These are phyloP conservation scores for Berkeleyomyces rouxiae DNA, from an alignment of 2,329 filamentous ascomycete genomes.

Conservation along the genomic window DNA sequence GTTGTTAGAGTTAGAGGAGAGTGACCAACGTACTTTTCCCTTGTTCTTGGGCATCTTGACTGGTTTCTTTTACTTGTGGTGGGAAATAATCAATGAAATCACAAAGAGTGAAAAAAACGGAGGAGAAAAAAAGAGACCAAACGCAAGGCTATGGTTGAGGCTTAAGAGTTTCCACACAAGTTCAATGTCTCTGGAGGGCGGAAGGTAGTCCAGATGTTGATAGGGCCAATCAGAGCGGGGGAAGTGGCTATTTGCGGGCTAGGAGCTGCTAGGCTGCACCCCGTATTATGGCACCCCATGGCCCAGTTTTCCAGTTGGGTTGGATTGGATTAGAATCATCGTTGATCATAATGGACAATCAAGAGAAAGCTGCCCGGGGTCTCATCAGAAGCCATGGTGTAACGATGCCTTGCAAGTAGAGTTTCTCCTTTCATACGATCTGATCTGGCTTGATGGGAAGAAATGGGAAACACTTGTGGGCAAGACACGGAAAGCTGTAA, in stretches of 20 bases:
- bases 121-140: background rate
- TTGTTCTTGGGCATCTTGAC: constrained; percentile 92
- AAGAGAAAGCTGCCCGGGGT: background rate
- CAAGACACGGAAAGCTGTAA: background rate
- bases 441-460: background rate
- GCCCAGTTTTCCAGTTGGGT: background rate
- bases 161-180: constrained; percentile 5
- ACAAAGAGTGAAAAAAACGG: background rate
- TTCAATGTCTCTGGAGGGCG: background rate
- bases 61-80: background rate
- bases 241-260: background rate
- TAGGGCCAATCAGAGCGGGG: background rate
- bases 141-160: background rate
- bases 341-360: background rate
- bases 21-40: constrained; percentile 61
- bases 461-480: too few relatives aligned
- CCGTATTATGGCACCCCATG: background rate
- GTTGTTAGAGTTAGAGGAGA: background rate
- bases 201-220: background rate
- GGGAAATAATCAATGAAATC: background rate
- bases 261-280: background rate
- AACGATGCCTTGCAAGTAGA: background rate
- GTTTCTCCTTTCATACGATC: background rate
- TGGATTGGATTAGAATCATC: background rate
- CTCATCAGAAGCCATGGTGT: background rate